Evolutionary conservation across 2,329 filamentous ascomycete species (phyloP), one percentile per base, ranked within the genome.

Genomic region (Fusarium veterinarium): DNA sequence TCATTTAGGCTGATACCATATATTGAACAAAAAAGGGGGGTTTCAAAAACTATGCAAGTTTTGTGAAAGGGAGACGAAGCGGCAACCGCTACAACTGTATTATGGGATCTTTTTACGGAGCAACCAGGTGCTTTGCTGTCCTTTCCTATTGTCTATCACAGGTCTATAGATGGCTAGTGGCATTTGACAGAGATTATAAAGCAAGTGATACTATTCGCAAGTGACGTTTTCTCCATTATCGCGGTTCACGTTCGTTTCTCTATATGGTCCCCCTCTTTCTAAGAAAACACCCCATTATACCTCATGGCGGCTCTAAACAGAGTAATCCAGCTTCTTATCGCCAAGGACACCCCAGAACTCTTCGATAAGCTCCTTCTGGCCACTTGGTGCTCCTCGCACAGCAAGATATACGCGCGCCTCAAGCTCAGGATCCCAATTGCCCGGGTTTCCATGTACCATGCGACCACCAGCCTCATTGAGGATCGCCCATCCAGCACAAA

Each of bases 401-500:
- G 90, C 91, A 46, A 92, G 83, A 77, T 92, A 92, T 68, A 88
- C 85, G 58, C 91, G 83, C 64, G 84, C 84, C 75, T 92, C 90
- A 59, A 92, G 79, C 59, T 83, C 82, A 4, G 87, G 84, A n/a
- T 89, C 81, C 93, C 92, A 95, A 61, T 88, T 87, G 0, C 92
- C 93, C 0, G 92, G 90, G 79, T 95, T 95, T 8, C 90, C 92
- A 78, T 91, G 87, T 12, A 88, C 92, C 84, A 95, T 89, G 57
- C 89, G 84, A 0, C 93, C 93, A 0, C 93, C 93, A 0, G 93
- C 92, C 84, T 95, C 93, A 35, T 84, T 83, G 31, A 95, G 83
- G 67, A 95, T 91, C 64, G 91, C 90, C 93, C 93, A 95, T 0
- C 91, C 93, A 9, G 93, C 93, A 78, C 92, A 93, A 5, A 95